A percentile compares a stretch with the other conserved stretches of the same genome.
phyloP scores from a whole-genome alignment of 192 early-diverging fungal species.

The Backusella mclennaniae region DNA sequence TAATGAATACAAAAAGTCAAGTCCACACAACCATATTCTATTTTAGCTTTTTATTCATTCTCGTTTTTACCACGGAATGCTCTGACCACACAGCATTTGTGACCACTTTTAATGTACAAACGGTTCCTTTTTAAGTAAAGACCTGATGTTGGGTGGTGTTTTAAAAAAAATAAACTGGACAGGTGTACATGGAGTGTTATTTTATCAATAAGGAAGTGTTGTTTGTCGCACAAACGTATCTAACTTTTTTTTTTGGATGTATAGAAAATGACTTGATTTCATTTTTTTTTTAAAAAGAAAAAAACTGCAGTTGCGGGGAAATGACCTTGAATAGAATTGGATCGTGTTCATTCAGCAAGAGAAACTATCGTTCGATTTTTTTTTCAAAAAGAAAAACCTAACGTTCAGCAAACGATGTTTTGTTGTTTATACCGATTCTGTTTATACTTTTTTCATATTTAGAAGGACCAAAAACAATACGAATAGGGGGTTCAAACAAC shows the following conservation, averaged over 20 bases:
- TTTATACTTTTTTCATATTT: background rate
- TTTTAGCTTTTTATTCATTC: background rate
- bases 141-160: background rate
- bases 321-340: background rate
- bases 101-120: background rate
- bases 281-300: background rate
- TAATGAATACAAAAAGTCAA: background rate
- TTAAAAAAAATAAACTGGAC: background rate
- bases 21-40: background rate
- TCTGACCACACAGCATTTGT: background rate
- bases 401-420: background rate
- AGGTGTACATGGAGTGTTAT: background rate
- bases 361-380: background rate
- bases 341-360: background rate
- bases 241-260: background rate
- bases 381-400: background rate
- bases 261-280: background rate
- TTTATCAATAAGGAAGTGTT: background rate
- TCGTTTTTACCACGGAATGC: too few species aligned
- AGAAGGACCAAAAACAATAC: conserved; percentile 1
- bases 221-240: background rate
- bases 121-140: background rate
- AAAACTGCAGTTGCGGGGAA: background rate
- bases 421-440: background rate
- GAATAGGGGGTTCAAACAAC: background rate